phyloP scores from a whole-genome alignment of 176 grass and related monocot genomes.

The Oryza australiensis region DNA sequence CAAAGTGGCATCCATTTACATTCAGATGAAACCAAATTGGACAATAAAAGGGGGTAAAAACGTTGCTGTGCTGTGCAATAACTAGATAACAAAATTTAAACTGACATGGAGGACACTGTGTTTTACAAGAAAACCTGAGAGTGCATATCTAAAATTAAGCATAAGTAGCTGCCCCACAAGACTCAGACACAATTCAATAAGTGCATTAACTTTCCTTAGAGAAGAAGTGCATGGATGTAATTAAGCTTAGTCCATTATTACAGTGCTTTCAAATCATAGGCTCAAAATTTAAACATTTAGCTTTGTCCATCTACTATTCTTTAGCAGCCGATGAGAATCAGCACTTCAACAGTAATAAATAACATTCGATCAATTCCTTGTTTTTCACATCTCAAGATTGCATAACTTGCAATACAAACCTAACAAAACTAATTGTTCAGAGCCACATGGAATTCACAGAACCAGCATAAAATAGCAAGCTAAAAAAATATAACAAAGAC shows the following conservation, averaged over 20 bases:
- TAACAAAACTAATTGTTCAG: neutral
- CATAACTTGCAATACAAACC: neutral
- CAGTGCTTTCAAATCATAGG: neutral
- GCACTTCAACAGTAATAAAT: neutral
- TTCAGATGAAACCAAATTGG: neutral
- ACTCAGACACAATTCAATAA: neutral
- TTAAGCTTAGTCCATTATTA: neutral
- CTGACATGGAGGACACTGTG: neutral
- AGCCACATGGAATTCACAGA: neutral
- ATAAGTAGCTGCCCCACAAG: neutral
- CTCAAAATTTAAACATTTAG: neutral
- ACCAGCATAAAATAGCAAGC: neutral
- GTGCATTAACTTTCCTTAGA: neutral
- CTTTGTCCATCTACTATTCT: neutral
- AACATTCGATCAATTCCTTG: neutral
- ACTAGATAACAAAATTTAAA: neutral
- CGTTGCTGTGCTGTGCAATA: neutral
- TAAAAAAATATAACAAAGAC: neutral
- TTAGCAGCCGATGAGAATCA: neutral
- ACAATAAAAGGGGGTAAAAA: neutral
- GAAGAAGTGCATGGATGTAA: neutral
- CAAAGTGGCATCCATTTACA: neutral
- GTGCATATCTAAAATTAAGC: neutral
- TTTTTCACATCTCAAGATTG: neutral
- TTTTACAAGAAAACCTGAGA: neutral